These are phyloP conservation scores for Backusella westeae DNA, from an alignment of 192 early-diverging fungal genomes.

Conservation along the genomic window DNA sequence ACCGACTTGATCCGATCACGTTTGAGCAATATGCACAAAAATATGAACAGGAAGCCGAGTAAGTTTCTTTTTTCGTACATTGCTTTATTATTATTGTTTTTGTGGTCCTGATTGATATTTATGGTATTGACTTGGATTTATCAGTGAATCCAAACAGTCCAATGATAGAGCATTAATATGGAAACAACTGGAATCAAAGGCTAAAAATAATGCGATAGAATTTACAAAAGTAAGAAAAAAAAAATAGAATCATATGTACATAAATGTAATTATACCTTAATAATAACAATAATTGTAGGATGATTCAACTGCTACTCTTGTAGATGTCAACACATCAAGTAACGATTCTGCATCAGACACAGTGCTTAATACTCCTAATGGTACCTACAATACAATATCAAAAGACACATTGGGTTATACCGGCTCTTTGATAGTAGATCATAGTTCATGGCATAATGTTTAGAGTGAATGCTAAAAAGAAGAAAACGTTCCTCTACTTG, in stretches of 20 bases:
- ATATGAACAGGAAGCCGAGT: conserved; percentile 89
- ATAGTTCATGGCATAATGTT: neutral
- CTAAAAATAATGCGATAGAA: neutral
- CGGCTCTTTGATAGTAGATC: neutral
- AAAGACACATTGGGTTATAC: neutral
- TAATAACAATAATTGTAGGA: neutral
- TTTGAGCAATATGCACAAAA: conserved; percentile 97
- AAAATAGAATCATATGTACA: neutral
- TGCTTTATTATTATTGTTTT: neutral
- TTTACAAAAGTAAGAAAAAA: neutral
- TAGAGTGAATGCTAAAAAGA: neutral
- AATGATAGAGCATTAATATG: conserved; percentile 7
- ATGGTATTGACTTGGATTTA: neutral
- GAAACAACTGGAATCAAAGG: conserved; percentile 7
- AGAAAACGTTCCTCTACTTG: neutral
- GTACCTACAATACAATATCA: neutral
- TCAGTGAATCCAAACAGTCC: neutral
- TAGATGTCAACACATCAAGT: neutral
- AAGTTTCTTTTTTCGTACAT: conserved; percentile 22
- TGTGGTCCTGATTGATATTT: neutral
- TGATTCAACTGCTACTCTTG: conserved; percentile 2
- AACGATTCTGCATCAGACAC: neutral
- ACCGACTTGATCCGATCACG: conserved; percentile 90
- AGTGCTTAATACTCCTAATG: neutral
- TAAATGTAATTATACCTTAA: neutral